Evolutionary conservation across 139 green algal genomes (phyloP).

Genomic region (Closterium sp.): DNA sequence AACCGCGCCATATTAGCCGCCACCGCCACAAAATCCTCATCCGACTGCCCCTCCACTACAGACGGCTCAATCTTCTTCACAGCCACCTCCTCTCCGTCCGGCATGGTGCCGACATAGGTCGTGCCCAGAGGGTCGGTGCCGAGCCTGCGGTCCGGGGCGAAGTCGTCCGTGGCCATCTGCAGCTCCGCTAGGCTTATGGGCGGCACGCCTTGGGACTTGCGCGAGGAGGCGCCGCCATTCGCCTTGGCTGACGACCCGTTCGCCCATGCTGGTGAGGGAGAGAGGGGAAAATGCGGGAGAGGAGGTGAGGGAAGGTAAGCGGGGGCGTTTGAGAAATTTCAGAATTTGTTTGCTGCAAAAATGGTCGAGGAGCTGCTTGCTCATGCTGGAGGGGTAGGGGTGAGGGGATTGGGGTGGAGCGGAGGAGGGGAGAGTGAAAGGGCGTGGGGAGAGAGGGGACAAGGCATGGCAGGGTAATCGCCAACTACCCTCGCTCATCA

Average conservation of each 20-base stretch:
- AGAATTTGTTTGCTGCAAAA: no score
- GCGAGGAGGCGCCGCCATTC: background rate
- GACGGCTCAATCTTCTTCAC: constrained; percentile 18
- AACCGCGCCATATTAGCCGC: constrained; percentile 29
- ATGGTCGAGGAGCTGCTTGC: no score
- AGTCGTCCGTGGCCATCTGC: constrained; percentile 33
- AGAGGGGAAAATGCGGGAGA: background rate
- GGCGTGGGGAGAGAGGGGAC: no score
- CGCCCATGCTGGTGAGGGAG: background rate
- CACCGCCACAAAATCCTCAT: constrained; percentile 32
- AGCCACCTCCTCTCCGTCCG: constrained; percentile 13
- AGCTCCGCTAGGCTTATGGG: constrained; percentile 13
- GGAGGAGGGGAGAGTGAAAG: no score
- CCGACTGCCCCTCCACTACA: constrained; percentile 25
- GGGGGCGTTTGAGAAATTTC: no score
- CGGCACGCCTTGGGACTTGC: background rate
- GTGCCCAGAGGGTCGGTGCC: constrained; percentile 19
- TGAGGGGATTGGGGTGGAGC: no score
- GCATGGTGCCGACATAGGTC: background rate
- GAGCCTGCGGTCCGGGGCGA: constrained; percentile 5
- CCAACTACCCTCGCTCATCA: no score
- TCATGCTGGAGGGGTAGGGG: no score
- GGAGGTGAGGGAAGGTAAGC: no score
- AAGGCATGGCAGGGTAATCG: no score
- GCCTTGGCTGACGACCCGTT: background rate